These are phyloP conservation scores for Cudoniella acicularis DNA, from an alignment of 495 filamentous ascomycete genomes.

Conservation along the genomic window DNA sequence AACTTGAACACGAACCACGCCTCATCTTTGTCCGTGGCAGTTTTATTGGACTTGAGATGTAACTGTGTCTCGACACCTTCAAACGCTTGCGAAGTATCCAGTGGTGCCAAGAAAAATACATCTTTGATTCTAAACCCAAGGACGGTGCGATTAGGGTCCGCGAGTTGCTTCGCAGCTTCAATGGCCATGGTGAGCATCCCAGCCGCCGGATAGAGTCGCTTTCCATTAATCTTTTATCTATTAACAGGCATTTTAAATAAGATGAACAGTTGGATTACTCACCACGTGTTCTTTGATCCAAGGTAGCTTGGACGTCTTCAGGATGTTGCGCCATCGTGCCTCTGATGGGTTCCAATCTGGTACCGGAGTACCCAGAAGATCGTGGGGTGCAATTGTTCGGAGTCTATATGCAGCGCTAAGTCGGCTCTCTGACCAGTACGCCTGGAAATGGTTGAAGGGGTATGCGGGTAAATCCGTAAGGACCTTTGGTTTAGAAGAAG, in stretches of 20 bases:
- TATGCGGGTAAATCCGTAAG: no score
- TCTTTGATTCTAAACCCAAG: background rate
- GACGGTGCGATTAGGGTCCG: slow-evolving; percentile 3
- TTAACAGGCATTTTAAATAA: slow-evolving; percentile 42
- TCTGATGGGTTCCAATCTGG: no score
- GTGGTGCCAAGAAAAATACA: slow-evolving; percentile 21
- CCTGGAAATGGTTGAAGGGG: no score
- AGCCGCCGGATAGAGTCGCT: slow-evolving; percentile 44
- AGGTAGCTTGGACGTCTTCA: no score
- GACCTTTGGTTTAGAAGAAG: no score
- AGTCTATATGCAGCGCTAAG: no score
- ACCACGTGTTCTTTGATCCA: slow-evolving; percentile 48
- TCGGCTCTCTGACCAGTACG: no score
- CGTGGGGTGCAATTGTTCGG: no score
- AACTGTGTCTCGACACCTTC: background rate
- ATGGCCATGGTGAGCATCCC: slow-evolving; percentile 43
- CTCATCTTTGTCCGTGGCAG: background rate
- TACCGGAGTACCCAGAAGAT: no score
- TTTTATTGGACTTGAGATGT: background rate
- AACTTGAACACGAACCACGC: slow-evolving; percentile 32
- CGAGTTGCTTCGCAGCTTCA: slow-evolving; percentile 41
- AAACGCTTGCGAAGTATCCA: slow-evolving; percentile 14
- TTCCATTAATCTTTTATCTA: slow-evolving; percentile 32
- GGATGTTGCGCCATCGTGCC: no score
- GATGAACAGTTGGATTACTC: slow-evolving; percentile 11